Percentiles rank a stretch among this genome's conserved stretches.
phyloP scores from a whole-genome alignment of 1,139 yeast genomes.

The Sugiyamaella neomexicana region DNA sequence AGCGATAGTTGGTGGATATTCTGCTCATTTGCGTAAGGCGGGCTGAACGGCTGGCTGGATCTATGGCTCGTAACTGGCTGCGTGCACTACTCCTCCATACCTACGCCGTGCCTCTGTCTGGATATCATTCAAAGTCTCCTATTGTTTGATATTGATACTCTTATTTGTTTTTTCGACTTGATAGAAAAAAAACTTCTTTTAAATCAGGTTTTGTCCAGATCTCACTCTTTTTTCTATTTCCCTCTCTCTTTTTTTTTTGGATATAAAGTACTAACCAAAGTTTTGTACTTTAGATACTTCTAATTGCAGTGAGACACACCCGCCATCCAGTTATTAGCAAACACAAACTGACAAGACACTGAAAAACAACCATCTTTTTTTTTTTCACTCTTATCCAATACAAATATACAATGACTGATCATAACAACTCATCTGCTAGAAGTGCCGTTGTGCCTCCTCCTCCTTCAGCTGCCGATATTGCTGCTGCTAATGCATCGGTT shows the following conservation, averaged over 20 bases:
- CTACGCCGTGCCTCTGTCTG: too few species aligned
- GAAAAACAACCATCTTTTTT: background rate
- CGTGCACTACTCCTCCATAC: too few species aligned
- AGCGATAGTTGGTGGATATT: constrained; percentile 3
- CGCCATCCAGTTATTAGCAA: background rate
- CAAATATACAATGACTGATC: constrained; percentile 15
- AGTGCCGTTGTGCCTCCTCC: constrained; percentile 45
- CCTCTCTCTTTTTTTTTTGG: background rate
- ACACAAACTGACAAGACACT: background rate
- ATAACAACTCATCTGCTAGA: constrained; percentile 33
- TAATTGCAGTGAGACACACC: background rate
- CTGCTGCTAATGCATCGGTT: constrained; percentile 40
- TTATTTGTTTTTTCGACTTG: background rate
- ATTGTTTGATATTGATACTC: background rate
- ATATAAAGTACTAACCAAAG: too few species aligned
- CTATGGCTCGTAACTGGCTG: background rate
- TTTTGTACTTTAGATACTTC: too few species aligned
- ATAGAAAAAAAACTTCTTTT: too few species aligned
- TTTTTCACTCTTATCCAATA: background rate
- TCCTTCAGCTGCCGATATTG: constrained; percentile 43
- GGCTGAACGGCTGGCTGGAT: background rate
- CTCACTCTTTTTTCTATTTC: background rate
- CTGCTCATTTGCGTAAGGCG: background rate
- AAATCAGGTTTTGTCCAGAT: too few species aligned
- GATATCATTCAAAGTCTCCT: background rate